Evolutionary conservation across 2,329 filamentous ascomycete genomes (phyloP).

Genomic region (Cercospora sp.): DNA sequence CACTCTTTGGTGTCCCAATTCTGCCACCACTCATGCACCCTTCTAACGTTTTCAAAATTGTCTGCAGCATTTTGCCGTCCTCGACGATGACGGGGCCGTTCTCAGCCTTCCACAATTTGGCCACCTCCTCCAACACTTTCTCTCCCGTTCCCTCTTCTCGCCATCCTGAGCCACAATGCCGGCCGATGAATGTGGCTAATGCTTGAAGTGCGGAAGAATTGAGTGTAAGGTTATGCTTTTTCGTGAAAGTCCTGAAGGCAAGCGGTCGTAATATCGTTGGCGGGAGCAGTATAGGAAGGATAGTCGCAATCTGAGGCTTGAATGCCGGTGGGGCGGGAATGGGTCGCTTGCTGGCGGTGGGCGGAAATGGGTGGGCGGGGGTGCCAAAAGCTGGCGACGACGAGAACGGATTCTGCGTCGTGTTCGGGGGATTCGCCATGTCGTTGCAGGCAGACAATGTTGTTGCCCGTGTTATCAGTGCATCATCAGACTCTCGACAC

Average conservation of each 20-base stretch:
- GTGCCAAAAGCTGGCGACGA: conserved; percentile 91
- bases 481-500: background rate
- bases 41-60: conserved; percentile 81
- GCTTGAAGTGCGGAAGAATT: conserved; percentile 83
- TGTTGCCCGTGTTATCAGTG: background rate
- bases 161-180: conserved; percentile 94
- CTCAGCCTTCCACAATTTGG: conserved; percentile 85
- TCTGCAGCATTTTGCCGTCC: conserved; percentile 69
- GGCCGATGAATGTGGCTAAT: conserved; percentile 84
- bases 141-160: conserved; percentile 92
- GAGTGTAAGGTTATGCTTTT: conserved; percentile 93
- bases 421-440: conserved; percentile 21
- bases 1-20: conserved; percentile 55
- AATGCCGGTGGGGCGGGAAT: conserved; percentile 51
- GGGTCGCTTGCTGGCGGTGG: conserved; percentile 40
- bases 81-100: conserved; percentile 91
- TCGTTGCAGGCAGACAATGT: background rate
- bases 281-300: conserved; percentile 86
- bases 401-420: conserved; percentile 54
- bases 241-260: conserved; percentile 93
- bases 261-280: conserved; percentile 83
- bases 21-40: conserved; percentile 86
- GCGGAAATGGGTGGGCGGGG: conserved; percentile 70
- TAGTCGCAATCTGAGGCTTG: conserved; percentile 60
- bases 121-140: conserved; percentile 86